Evolutionary conservation across 495 filamentous ascomycete species (phyloP).

Genomic region (Talaromyces wortmannii): DNA sequence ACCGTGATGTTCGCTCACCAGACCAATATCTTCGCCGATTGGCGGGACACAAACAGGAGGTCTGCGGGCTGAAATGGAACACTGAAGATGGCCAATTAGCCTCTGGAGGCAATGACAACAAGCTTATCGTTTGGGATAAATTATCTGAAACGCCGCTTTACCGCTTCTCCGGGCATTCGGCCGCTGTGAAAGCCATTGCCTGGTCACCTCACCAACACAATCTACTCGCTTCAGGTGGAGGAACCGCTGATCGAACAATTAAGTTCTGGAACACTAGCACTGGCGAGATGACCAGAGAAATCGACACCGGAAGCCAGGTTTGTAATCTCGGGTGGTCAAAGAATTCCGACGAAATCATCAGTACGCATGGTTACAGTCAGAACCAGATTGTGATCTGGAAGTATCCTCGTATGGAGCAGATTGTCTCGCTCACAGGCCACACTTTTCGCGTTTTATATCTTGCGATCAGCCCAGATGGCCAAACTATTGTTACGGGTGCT

Average conservation of each 20-base stretch:
- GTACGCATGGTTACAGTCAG: slow-evolving; percentile 94
- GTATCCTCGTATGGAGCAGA: slow-evolving; percentile 94
- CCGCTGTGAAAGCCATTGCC: slow-evolving; percentile 96
- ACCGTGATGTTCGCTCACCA: slow-evolving; percentile 90
- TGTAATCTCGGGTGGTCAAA: slow-evolving; percentile 95
- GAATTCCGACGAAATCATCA: slow-evolving; percentile 94
- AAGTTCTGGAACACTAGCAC: slow-evolving; percentile 95
- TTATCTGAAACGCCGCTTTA: slow-evolving; percentile 77
- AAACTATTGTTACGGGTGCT: slow-evolving; percentile 89
- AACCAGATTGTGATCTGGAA: slow-evolving; percentile 99
- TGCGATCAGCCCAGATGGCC: slow-evolving; percentile 93
- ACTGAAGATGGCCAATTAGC: slow-evolving; percentile 89
- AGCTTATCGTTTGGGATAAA: slow-evolving; percentile 97
- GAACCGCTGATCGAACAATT: slow-evolving; percentile 90
- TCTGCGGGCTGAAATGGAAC: slow-evolving; percentile 98
- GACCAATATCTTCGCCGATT: slow-evolving; percentile 82
- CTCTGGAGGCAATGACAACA: slow-evolving; percentile 98
- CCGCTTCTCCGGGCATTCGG: slow-evolving; percentile 88
- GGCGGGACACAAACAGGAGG: slow-evolving; percentile 91
- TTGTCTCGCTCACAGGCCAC: slow-evolving; percentile 89
- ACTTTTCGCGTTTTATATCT: slow-evolving; percentile 95
- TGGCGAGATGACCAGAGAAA: slow-evolving; percentile 68
- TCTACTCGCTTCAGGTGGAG: slow-evolving; percentile 90
- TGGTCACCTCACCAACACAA: slow-evolving; percentile 96
- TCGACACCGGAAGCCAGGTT: slow-evolving; percentile 94